phyloP scores from a whole-genome alignment of 2,329 filamentous ascomycete genomes.

The Aspergillus clavatus region DNA sequence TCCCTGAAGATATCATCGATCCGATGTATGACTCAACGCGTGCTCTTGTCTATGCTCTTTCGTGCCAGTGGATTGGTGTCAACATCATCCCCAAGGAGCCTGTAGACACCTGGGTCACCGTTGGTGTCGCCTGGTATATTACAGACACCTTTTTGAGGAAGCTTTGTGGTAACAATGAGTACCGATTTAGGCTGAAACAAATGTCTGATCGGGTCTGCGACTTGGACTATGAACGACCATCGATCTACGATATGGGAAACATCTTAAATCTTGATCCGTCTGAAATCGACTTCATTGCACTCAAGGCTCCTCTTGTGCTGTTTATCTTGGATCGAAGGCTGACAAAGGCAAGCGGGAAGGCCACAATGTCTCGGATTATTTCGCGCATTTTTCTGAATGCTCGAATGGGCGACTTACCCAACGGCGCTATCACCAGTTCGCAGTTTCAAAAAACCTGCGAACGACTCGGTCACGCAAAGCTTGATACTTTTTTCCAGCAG shows the following conservation, averaged over 20 bases:
- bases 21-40: slow-evolving; percentile 76
- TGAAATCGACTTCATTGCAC: slow-evolving; percentile 82
- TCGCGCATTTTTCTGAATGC: slow-evolving; percentile 81
- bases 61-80: slow-evolving; percentile 91
- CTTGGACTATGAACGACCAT: slow-evolving; percentile 74
- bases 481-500: slow-evolving; percentile 89
- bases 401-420: slow-evolving; percentile 70
- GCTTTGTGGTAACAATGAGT: slow-evolving; percentile 91
- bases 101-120: slow-evolving; percentile 79
- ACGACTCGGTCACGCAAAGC: slow-evolving; percentile 77
- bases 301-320: slow-evolving; percentile 86
- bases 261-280: slow-evolving; percentile 73
- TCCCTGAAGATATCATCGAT: slow-evolving; percentile 79
- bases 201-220: slow-evolving; percentile 78
- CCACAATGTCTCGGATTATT: slow-evolving; percentile 78
- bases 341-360: slow-evolving; percentile 79
- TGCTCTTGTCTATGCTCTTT: slow-evolving; percentile 74
- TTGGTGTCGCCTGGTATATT: slow-evolving; percentile 91
- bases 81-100: slow-evolving; percentile 80
- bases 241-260: slow-evolving; percentile 73
- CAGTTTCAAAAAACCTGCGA: slow-evolving; percentile 81
- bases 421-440: slow-evolving; percentile 66
- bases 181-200: slow-evolving; percentile 81
- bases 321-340: slow-evolving; percentile 91
- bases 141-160: slow-evolving; percentile 87